Evolutionary conservation across 768 basidiomycete genomes (phyloP), one percentile per base, ranked within the genome.

Genomic region (Rhodotorula paludigena): DNA sequence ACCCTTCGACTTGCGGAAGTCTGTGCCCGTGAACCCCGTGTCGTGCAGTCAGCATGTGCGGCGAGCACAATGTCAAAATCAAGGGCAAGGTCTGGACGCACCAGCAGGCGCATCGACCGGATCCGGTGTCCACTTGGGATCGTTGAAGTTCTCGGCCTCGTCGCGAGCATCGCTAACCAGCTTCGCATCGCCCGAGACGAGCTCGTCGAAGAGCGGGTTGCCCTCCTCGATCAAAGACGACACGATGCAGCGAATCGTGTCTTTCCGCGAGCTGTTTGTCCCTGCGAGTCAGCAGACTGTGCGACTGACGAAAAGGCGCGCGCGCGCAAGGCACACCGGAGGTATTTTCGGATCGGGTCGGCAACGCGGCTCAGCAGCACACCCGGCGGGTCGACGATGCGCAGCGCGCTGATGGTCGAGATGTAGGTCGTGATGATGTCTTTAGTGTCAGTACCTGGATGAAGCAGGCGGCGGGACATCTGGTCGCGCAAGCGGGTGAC

Each of bases 61-160:
- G 4, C 25, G 35, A 42, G n/a, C 25, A 39, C 30, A 54, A 35
- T 49, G 20, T 51, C 25, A 10, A 48, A 44, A 57, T 9, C 23
- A 41, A 25, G 5, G 2, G 5, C 49, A 18, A 36, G 35, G n/a
- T n/a, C n/a, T n/a, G 11, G 53, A 76, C 81, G 64, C 71, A 93
- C 92, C 89, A 63, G 91, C 90, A 1, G 93, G 96, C 39, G 96
- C 96, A 78, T 99, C 96, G 61, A 93, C 84, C 0, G 96, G 93
- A 76, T 97, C 93, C 0, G 96, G 96, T 52, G 89, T 86, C 96
- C 96, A 99, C 66, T 89, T 87, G 0, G 89, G 87, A 76, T 99
- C 93, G 2, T 82, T 83, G 74, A 89, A 97, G 69, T 97, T 90
- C 71, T 98, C 94, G 0, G 57, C 85, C 28, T 78, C 75, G 54